These are phyloP conservation scores for Intubia oerlemansii DNA, from an alignment of 2,329 filamentous ascomycete species.

Conservation along the genomic window DNA sequence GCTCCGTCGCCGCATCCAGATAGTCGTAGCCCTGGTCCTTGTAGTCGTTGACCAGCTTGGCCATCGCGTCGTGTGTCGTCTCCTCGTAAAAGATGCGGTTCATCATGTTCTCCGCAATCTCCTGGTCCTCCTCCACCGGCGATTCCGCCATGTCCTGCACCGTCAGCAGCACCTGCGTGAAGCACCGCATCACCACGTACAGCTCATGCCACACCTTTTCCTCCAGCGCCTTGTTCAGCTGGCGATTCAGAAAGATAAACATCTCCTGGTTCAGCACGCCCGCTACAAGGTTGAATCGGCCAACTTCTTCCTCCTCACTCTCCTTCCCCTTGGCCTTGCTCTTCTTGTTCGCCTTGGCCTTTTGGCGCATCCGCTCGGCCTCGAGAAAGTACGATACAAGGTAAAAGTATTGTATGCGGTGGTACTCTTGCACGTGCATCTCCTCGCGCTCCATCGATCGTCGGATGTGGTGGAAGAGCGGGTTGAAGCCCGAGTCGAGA, in stretches of 20 bases:
- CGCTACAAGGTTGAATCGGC: conserved; percentile 72
- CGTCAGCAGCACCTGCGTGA: conserved; percentile 81
- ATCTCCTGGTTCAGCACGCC: conserved; percentile 86
- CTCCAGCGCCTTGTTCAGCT: conserved; percentile 60
- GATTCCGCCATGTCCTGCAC: conserved; percentile 84
- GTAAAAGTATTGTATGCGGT: conserved; percentile 78
- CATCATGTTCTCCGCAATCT: conserved; percentile 93
- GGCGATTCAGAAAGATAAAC: conserved; percentile 70
- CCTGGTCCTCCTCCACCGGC: conserved; percentile 74
- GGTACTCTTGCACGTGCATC: conserved; percentile 55
- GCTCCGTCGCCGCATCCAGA: conserved; percentile 75
- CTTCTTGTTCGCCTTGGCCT: conserved; percentile 26
- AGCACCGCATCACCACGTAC: conserved; percentile 76
- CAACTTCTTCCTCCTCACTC: conserved; percentile 27
- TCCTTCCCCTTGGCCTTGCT: conserved; percentile 9
- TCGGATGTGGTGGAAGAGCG: conserved; percentile 63
- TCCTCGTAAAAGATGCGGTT: conserved; percentile 98
- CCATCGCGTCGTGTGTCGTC: conserved; percentile 70
- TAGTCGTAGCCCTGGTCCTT: conserved; percentile 91
- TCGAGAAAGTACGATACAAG: conserved; percentile 81
- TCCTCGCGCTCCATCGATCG: conserved; percentile 82
- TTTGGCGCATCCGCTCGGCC: conserved; percentile 56
- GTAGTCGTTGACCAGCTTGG: conserved; percentile 63
- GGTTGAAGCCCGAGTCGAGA: conserved; percentile 87
- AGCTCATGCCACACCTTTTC: conserved; percentile 75